These are phyloP conservation scores for Cicer bijugum DNA, from an alignment of 306 rosid species.

Conservation along the genomic window DNA sequence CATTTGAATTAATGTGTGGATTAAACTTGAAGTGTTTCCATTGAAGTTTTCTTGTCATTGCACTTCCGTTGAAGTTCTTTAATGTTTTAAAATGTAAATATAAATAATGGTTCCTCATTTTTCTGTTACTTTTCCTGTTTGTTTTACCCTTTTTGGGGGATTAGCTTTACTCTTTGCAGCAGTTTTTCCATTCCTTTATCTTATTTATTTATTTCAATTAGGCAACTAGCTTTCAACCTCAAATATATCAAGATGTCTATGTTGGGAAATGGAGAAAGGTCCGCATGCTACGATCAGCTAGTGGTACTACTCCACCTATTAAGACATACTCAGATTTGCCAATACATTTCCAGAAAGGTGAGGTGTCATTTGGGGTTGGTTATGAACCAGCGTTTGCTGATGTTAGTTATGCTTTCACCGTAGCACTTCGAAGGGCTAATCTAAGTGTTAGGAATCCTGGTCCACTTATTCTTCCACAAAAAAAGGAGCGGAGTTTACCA, in stretches of 20 bases:
- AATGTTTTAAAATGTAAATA: too few species aligned
- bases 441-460: conserved; percentile 66
- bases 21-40: too few species aligned
- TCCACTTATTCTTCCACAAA: conserved; percentile 66
- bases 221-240: conserved; percentile 99
- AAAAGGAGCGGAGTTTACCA: conserved; percentile 93
- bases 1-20: background rate
- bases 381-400: conserved; percentile 95
- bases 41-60: too few species aligned
- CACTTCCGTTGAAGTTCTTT: too few species aligned
- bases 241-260: conserved; percentile 79
- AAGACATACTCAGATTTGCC: conserved; percentile 86
- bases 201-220: conserved; percentile 49
- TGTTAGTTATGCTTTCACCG: conserved; percentile 88
- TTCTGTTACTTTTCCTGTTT: conserved; percentile 8
- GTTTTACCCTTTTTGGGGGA: background rate
- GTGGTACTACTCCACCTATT: conserved; percentile 96
- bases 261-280: conserved; percentile 98
- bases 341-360: conserved; percentile 77
- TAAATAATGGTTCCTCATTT: too few species aligned
- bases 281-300: conserved; percentile 91
- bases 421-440: conserved; percentile 98
- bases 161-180: conserved; percentile 5
- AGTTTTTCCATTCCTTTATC: conserved; percentile 42
- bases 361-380: conserved; percentile 93